Conservation (phyloP, 1,284 basidiomycete species). For the Trametes pubescens region DNA sequence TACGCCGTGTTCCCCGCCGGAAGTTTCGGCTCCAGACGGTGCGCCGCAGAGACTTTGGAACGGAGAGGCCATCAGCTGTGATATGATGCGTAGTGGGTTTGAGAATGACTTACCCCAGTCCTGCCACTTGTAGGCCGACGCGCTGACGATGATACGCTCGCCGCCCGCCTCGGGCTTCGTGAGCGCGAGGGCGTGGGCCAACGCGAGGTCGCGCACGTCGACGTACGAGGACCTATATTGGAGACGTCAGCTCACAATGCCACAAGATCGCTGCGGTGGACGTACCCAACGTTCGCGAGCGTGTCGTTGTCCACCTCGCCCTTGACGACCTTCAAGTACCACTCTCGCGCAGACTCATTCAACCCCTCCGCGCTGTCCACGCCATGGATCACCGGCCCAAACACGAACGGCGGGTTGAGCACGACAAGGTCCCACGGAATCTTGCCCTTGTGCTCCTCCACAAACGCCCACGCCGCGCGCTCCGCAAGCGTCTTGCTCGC, state of each 20-base stretch:
- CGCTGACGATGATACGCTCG: slow-evolving; percentile 55
- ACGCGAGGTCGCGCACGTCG: slow-evolving; percentile 69
- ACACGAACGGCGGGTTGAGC: slow-evolving; percentile 64
- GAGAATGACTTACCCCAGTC: slow-evolving; percentile 35
- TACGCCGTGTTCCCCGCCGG: slow-evolving; percentile 32
- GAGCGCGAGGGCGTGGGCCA: slow-evolving; percentile 63
- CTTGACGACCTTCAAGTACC: slow-evolving; percentile 46
- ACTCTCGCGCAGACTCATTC: slow-evolving; percentile 57
- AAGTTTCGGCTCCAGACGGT: slow-evolving; percentile 32
- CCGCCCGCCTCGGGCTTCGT: slow-evolving; percentile 57
- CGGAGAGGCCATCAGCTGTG: no score
- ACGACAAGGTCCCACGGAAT: slow-evolving; percentile 61
- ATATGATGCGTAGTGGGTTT: no score
- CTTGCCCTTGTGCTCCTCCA: slow-evolving; percentile 56
- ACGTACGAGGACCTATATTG: slow-evolving; percentile 47
- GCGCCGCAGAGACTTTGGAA: slow-evolving; percentile 19
- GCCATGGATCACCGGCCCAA: slow-evolving; percentile 57
- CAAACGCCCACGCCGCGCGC: slow-evolving; percentile 63
- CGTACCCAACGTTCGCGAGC: slow-evolving; percentile 25
- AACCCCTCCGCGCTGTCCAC: slow-evolving; percentile 54
- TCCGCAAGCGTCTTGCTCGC: slow-evolving; percentile 77
- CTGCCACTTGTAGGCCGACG: slow-evolving; percentile 39
- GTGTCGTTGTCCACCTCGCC: slow-evolving; percentile 30
- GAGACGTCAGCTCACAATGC: not conserved
- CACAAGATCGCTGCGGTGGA: slow-evolving; percentile 2